Percentiles rank a stretch among this genome's conserved stretches.
These are phyloP conservation scores for Lasiodiplodia citricola DNA, from an alignment of 2,329 filamentous ascomycete genomes.

Conservation along the genomic window DNA sequence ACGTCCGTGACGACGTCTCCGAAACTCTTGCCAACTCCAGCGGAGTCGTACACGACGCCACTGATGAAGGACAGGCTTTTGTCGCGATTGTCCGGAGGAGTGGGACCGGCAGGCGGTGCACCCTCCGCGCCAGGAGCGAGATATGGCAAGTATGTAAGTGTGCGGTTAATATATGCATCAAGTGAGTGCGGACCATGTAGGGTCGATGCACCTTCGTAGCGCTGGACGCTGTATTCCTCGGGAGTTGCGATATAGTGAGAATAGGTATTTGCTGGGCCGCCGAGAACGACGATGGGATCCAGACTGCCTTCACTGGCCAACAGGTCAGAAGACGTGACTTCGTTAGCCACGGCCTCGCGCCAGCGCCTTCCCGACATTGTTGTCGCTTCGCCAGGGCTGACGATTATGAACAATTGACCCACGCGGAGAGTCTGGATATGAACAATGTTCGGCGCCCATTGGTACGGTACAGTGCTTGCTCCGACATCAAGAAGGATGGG, in stretches of 20 bases:
- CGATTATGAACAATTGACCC: constrained; percentile 81
- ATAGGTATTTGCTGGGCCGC: constrained; percentile 90
- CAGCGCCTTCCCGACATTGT: constrained; percentile 92
- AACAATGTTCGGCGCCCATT: constrained; percentile 90
- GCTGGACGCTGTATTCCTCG: constrained; percentile 82
- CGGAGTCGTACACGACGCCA: constrained; percentile 74
- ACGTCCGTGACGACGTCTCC: constrained; percentile 67
- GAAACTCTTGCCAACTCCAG: constrained; percentile 70
- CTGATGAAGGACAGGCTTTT: constrained; percentile 80
- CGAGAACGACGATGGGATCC: constrained; percentile 73
- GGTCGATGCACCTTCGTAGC: constrained; percentile 94
- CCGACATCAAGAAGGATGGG: constrained; percentile 89
- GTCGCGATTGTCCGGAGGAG: constrained; percentile 78
- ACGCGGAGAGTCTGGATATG: constrained; percentile 86
- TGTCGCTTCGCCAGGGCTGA: constrained; percentile 85
- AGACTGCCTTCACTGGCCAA: constrained; percentile 18
- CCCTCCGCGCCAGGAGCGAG: constrained; percentile 53
- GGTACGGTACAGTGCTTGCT: constrained; percentile 76
- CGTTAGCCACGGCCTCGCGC: constrained; percentile 68
- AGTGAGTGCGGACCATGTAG: constrained; percentile 84
- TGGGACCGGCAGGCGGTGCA: constrained; percentile 58
- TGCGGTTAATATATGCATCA: constrained; percentile 85
- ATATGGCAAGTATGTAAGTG: constrained; percentile 72
- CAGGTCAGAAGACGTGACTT: constrained; percentile 41
- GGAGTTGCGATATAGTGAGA: constrained; percentile 80